Evolutionary conservation across 345 rosid species (phyloP), one percentile per base, ranked within the genome.

Genomic region (Raphanus raphanistrum): DNA sequence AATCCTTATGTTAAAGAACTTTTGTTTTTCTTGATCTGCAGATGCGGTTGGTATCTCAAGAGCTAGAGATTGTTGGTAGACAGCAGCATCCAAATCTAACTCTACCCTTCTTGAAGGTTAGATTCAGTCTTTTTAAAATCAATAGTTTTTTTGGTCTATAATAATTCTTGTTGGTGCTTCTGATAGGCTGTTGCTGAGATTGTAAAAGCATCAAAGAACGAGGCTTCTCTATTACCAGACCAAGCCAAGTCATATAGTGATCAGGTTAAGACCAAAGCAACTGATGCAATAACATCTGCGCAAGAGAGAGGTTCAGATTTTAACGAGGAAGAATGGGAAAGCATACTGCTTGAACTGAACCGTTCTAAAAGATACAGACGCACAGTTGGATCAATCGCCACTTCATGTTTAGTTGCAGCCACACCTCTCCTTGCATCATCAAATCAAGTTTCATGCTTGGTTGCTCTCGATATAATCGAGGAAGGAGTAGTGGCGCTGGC

Each of bases 1-100:
- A 12, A 15, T 68, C 38, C 15, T 17, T 50, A 26, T 5, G 38
- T 65, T 65, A 57, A 78, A 5, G 32, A 50, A 54, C 26, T 2
- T 33, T 33, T 58, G 15, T 0, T 52, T 32, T 78, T 63, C 21
- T 13, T 8, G 17, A 77, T 84, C 66, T 79, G 68, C 89, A 92
- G 99, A 90, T 94, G 98, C 86, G 80, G 66, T 81, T 87, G 78
- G 91, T 87, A 67, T 87, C 98, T 27, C 86, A 82, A 76, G 97
- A 92, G 73, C 92, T 94, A 28, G 97, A 94, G 84, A 92, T 94
- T 73, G 92, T 92, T 81, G 90, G 97, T 73, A 87, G 98, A 84
- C 90, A 90, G 82, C 93, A 87, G 61, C 98, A 92, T 85, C 95
- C 98, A 57, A 89, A 88, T 77, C 84, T 94, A 75, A 94, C 93